Conservation (phyloP, 768 basidiomycete species). For the Tulasnella sp. region DNA sequence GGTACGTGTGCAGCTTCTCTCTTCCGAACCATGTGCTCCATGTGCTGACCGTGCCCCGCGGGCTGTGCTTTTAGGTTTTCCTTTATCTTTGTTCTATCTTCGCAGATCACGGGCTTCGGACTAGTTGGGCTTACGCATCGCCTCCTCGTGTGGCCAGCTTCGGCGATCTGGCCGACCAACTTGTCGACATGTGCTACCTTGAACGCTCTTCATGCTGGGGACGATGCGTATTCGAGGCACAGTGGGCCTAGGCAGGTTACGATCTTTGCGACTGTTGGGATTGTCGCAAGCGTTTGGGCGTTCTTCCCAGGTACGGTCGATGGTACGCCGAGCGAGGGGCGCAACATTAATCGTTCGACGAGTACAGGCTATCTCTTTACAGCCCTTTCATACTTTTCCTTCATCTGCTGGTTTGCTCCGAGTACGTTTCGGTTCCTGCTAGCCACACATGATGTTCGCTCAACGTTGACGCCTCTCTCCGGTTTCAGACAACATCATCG, state of each 20-base stretch:
- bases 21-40: neutral
- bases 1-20: slow-evolving; percentile 25
- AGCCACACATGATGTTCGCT: neutral
- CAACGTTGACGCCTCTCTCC: neutral
- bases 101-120: slow-evolving; percentile 88
- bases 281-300: slow-evolving; percentile 69
- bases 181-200: slow-evolving; percentile 86
- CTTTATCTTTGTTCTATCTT: slow-evolving; percentile 66
- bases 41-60: neutral
- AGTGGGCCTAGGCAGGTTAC: slow-evolving; percentile 57
- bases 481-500: slow-evolving; percentile 45
- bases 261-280: slow-evolving; percentile 61
- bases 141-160: slow-evolving; percentile 92
- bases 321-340: no score
- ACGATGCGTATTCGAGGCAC: slow-evolving; percentile 41
- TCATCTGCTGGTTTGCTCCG: slow-evolving; percentile 75
- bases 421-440: neutral
- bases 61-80: slow-evolving; percentile 37
- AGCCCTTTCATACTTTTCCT: slow-evolving; percentile 79
- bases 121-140: slow-evolving; percentile 81
- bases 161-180: slow-evolving; percentile 97
- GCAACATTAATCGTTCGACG: neutral
- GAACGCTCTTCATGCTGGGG: slow-evolving; percentile 91
- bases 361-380: slow-evolving; percentile 73
- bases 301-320: slow-evolving; percentile 70